phyloP scores from a whole-genome alignment of 352 stramenopile species.

The Thraustochytrium striatum region DNA sequence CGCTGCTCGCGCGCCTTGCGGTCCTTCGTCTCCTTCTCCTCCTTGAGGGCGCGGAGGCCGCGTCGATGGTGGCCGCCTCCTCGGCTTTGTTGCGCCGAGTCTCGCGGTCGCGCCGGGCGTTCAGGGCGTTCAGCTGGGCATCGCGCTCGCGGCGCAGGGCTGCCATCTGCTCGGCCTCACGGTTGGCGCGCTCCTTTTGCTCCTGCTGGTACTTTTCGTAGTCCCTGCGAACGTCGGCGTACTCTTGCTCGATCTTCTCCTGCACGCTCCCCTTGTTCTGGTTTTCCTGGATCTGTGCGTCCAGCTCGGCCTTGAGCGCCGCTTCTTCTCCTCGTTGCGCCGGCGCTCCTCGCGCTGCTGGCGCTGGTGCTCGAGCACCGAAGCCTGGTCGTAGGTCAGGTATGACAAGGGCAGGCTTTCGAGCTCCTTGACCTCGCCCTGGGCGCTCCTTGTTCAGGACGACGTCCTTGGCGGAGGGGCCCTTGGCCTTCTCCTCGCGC shows the following conservation, averaged over 20 bases:
- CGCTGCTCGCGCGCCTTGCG: slow-evolving; percentile 19
- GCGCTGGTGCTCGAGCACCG: slow-evolving; percentile 20
- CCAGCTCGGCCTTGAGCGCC: slow-evolving; percentile 25
- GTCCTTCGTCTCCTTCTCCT: slow-evolving; percentile 18
- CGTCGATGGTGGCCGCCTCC: slow-evolving; percentile 8
- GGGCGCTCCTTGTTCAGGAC: slow-evolving; percentile 17
- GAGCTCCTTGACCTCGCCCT: not conserved
- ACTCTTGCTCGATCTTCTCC: slow-evolving; percentile 11
- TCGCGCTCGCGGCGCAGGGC: slow-evolving; percentile 10
- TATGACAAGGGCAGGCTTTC: not conserved
- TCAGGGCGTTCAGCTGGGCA: slow-evolving; percentile 6
- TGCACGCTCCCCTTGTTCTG: slow-evolving; percentile 12
- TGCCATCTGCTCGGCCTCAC: not conserved
- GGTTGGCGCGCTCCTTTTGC: not conserved
- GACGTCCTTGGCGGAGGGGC: slow-evolving; percentile 1
- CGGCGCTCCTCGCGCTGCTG: slow-evolving; percentile 1
- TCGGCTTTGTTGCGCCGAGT: not conserved
- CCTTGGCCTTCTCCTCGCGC: not conserved
- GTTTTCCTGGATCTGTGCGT: not conserved
- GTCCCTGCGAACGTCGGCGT: not conserved
- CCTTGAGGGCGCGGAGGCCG: slow-evolving; percentile 13
- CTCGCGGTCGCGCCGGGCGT: not conserved
- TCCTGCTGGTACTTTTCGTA: not conserved
- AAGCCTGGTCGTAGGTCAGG: slow-evolving; percentile 18
- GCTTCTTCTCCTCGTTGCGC: slow-evolving; percentile 15